A percentile compares a stretch with the other conserved stretches of the same genome.
Conservation (phyloP, 2,329 filamentous ascomycete species). For the Apiospora hydei region DNA sequence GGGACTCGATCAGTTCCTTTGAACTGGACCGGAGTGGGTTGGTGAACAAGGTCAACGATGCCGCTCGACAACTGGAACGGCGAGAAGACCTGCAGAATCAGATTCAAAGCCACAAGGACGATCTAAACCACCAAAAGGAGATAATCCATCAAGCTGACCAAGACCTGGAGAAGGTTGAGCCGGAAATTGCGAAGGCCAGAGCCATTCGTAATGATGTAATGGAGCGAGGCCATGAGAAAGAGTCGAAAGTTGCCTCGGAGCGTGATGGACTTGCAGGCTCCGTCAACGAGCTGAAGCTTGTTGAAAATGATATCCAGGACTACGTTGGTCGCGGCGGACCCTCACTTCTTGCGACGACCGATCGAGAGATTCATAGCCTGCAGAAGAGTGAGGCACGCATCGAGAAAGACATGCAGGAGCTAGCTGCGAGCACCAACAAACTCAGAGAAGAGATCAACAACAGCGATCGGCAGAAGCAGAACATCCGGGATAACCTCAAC, state of each 20-base stretch:
- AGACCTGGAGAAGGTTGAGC: constrained; percentile 77
- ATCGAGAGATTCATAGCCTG: constrained; percentile 71
- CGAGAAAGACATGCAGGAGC: constrained; percentile 71
- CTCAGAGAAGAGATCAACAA: constrained; percentile 80
- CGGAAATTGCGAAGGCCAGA: constrained; percentile 78
- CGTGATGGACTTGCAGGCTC: constrained; percentile 76
- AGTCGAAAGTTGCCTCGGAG: constrained; percentile 74
- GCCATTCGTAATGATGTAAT: constrained; percentile 79
- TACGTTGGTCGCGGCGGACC: constrained; percentile 82
- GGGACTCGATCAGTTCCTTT: constrained; percentile 70
- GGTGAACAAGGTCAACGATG: constrained; percentile 73
- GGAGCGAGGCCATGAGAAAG: constrained; percentile 73
- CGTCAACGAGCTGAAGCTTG: constrained; percentile 77
- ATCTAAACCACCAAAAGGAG: constrained; percentile 73
- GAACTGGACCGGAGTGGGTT: constrained; percentile 82
- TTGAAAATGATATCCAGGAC: constrained; percentile 78
- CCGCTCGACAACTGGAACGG: constrained; percentile 79
- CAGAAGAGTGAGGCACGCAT: constrained; percentile 70
- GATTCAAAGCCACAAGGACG: constrained; percentile 75
- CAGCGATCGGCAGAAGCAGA: constrained; percentile 82
- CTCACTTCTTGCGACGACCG: constrained; percentile 72
- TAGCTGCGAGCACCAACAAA: constrained; percentile 77
- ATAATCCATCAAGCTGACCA: constrained; percentile 73
- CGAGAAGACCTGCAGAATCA: constrained; percentile 75
- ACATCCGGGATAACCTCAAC: constrained; percentile 86